These are phyloP conservation scores for Adansonia gregorii DNA, from an alignment of 441 rosid genomes.

Conservation along the genomic window DNA sequence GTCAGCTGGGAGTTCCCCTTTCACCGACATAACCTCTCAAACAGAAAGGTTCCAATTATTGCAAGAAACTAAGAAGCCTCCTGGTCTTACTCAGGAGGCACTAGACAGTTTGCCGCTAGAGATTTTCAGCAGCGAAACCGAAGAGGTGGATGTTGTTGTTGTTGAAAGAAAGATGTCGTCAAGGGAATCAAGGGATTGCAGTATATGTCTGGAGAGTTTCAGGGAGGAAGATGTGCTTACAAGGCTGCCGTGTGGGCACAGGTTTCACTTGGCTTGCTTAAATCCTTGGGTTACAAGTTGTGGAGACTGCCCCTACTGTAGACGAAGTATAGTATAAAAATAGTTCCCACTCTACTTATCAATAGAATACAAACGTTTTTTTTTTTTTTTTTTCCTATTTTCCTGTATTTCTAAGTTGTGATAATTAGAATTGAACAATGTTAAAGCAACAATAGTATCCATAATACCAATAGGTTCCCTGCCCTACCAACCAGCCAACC, in stretches of 20 bases:
- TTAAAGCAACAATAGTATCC: no score
- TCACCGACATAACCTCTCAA: conserved; percentile 33
- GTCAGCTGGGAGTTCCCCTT: conserved; percentile 31
- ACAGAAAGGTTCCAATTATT: conserved; percentile 43
- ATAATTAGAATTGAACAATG: no score
- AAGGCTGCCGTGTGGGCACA: conserved; percentile 65
- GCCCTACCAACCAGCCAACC: no score
- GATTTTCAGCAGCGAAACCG: conserved; percentile 40
- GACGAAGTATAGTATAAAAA: conserved; percentile 48
- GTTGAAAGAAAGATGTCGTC: conserved; percentile 27
- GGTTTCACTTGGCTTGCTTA: conserved; percentile 75
- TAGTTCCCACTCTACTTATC: no score
- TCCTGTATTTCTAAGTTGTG: no score
- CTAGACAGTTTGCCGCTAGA: conserved; percentile 51
- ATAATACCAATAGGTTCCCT: no score
- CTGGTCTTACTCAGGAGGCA: conserved; percentile 66
- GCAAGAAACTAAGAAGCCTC: conserved; percentile 57
- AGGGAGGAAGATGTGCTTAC: conserved; percentile 57
- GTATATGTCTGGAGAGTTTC: conserved; percentile 84
- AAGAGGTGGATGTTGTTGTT: conserved; percentile 27
- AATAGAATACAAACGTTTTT: no score
- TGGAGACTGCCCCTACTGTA: conserved; percentile 92
- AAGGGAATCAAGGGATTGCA: conserved; percentile 56
- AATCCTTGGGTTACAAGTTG: conserved; percentile 85
- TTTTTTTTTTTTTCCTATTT: background rate